Base-by-base conservation (phyloP, 2,329 filamentous ascomycete genomes). In the Aureobasidium mangrovei region DNA sequence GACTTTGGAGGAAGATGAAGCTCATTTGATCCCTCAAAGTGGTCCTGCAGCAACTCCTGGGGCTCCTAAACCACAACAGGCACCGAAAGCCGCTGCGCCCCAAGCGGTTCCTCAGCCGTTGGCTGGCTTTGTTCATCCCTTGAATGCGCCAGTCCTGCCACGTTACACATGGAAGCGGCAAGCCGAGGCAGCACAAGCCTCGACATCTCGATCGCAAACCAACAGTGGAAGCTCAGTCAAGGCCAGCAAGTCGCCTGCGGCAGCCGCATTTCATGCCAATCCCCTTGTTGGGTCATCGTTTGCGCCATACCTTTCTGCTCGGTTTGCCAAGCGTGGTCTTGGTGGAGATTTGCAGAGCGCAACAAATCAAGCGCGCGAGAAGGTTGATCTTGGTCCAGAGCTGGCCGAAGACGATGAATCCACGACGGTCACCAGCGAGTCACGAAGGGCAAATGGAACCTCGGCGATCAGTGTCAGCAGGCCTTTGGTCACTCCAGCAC, bases 1-100 rank as follows among this genome's bases (percentile, higher is more conserved):
- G 61, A 82, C 86, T 9, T 82, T 95, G 56, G 87, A 95, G 62
- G 75, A 81, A 59, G 79, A 85, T 59, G 82, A 85, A 56, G 62
- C 61, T 5, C 47, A 57, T 26, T 43, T 59, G 4, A 51, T 56
- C 18, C 53, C 53, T 38, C 54, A 52, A n/a, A 53, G 46, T 38
- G 47, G 48, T 33, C 53, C 53, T 18, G 42, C 45, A 10, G 35
- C 56, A 12, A 35, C 35, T n/a, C 29, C 55, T 3, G 41, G 46
- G 7, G 44, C 36, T 4, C 41, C 44, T 6, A 56, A 55, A 35
- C 54, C 57, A 33, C 53, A 49, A 26, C 56, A 53, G 9, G 55
- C 45, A 38, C 40, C 55, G 24, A 49, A 32, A 4, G 40, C 48
- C 38, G 32, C 43, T 9, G 35, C 36, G 12, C 32, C n/a, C 32